Evolutionary conservation across 768 basidiomycete genomes (phyloP), one percentile per base, ranked within the genome.

Genomic region (Phylloporus sp.): DNA sequence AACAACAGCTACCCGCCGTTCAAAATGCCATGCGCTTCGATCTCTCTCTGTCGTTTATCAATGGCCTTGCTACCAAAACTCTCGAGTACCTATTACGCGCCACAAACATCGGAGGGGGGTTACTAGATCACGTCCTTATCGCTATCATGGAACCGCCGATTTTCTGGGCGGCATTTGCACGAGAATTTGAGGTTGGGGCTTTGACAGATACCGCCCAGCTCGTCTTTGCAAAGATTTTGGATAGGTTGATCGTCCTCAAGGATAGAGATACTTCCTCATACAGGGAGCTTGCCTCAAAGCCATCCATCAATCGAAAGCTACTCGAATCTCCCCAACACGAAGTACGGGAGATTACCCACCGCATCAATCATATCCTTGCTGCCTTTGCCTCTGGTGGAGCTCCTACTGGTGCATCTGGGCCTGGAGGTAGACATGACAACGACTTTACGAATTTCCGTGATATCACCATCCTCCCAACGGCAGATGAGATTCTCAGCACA

Each of bases 391-490:
- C 65, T 10, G 63, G 62, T 18, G 56, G 61, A 11, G 28, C 56
- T 18, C 45, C 54, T n/a, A 54, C 55, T 28, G 64, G 52, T 18
- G 26, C 45, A 6, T 55, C 50, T 28, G 65, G 67, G 10, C 80
- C 86, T 0, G 86, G 86, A 0, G 86, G 85, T 3, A 73, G 86
- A 6, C 86, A 88, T 51, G 84, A 86, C 59, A 88, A 88, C 45
- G 86, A 88, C 60, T 79, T 79, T 41, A 55, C 61, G 8, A 77
- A 84, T 50, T 87, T 84, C 58, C 78, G 80, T 11, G 57, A 78
- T 8, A 82, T 88, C 20, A 63, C 79, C 26, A 81, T 88, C 49
- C 70, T 84, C 5, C 86, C 86, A 1, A 84, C 86, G 6, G 75
- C 80, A 2, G 79, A 81, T 36, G 86, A 88, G 59, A 70, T 87